Base-by-base conservation (phyloP, 2,329 filamentous ascomycete species). In the Exophiala calicioides region DNA sequence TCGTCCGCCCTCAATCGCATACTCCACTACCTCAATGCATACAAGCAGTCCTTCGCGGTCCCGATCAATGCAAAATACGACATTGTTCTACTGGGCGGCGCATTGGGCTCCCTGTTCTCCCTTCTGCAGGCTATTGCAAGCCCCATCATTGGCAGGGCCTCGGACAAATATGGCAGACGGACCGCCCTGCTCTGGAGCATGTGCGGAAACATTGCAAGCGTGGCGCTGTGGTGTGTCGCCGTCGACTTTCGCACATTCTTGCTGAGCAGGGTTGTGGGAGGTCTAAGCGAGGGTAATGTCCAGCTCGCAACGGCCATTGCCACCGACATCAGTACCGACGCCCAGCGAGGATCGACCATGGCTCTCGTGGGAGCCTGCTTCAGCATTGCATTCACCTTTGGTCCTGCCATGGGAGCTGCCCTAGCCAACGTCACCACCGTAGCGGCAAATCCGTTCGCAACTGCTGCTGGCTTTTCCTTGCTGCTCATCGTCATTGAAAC, bases 41-140 rank as follows among this genome's bases (percentile, higher is more conserved):
- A 98, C 80, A 98, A 98, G 70, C 85, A 90, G 57, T 81, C 88
- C 47, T 98, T 98, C 64, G 84, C 88, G 32, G 84, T 85, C 44
- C 90, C 91, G 33, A 97, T 98, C 68, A 91, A 95, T 64, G 90
- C 90, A 47, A 84, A 89, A 72, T 95, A 98, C 75, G 93, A 98
- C 65, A 95, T 97, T 58, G 90, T 98, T 19, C 79, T 98, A 32
- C 81, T 98, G 4, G 93, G 93, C 43, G 93, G 93, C 36, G 93
- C 91, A 16, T 76, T 98, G 19, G 93, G 93, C 55, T 96, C 90
- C 45, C 75, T 98, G 15, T 98, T 98, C 75, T 91, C 86, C 9
- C 77, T 97, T 35, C 83, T 96, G 34, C 93, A 98, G 67, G 91
- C 93, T 39, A 73, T 97, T 47, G 90, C 91, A 0, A 95, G 90